Evolutionary conservation across 768 basidiomycete species (phyloP), one percentile per base, ranked within the genome.

Genomic region (Suillus brevipes): DNA sequence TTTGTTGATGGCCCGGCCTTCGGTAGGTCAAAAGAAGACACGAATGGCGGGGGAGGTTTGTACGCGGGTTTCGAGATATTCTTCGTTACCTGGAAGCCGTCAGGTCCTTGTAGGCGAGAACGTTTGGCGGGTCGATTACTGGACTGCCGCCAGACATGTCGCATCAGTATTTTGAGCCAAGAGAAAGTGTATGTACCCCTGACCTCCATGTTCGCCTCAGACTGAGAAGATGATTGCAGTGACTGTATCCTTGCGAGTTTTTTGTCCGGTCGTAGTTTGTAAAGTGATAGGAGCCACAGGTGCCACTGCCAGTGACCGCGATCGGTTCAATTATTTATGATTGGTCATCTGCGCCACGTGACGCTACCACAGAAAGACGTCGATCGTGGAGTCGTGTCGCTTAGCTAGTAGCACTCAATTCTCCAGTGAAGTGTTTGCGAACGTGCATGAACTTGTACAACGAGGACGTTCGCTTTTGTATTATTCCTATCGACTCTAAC

Each of bases 81-180:
- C 45, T 65, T 69, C 12, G 71, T 37, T 57, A 68, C 77, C 28
- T 68, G 69, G 40, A 76, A 76, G 31, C 75, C 75, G 13, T 77
- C 75, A 0, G 74, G 75, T 6, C 73, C 75, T 52, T 61, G 65
- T 38, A 67, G 47, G 37, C 66, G 65, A 45, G 37, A 40, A 16
- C 56, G 60, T 49, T 69, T 68, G 8, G 63, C 23, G 10, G 62
- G 60, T 38, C 55, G 68, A 59, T 6, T 23, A 20, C 40, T 31
- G 40, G 58, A 7, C 25, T 31, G 40, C 42, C 23, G 23, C 13
- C 28, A 2, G n/a, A 60, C 12, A 20, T 58, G 23, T 3, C 42
- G 1, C 28, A 18, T 31, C 0, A 28, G 40, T 28, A 28, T 59
- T 20, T 42, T 28, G 58, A 20, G 12, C 20, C 16, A 28, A 16